Conservation (phyloP, 768 basidiomycete genomes). For the Boletales sp. region DNA sequence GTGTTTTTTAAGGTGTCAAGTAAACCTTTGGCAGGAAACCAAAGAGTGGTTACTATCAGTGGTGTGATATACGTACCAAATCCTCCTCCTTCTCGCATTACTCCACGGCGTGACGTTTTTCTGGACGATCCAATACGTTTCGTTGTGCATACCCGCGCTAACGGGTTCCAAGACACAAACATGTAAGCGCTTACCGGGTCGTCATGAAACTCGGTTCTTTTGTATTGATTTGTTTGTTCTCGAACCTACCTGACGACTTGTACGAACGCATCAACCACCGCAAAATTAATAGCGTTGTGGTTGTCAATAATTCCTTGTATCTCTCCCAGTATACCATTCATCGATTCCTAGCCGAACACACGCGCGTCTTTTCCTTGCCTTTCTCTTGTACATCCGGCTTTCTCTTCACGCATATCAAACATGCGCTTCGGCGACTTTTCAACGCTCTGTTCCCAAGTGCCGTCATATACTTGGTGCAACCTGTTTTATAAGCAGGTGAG, state of each 20-base stretch:
- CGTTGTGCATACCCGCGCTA: background rate
- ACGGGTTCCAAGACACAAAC: background rate
- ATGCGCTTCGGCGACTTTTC: conserved; percentile 76
- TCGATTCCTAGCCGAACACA: conserved; percentile 2
- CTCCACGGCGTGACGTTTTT: too few relatives aligned
- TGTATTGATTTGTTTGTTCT: conserved; percentile 33
- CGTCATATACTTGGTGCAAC: conserved; percentile 91
- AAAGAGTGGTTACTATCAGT: too few relatives aligned
- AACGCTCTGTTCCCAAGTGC: conserved; percentile 61
- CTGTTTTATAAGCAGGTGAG: conserved; percentile 86
- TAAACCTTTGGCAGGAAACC: too few relatives aligned
- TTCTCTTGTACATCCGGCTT: background rate
- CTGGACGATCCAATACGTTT: background rate
- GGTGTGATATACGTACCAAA: too few relatives aligned
- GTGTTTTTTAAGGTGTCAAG: too few relatives aligned
- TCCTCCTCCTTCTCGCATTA: too few relatives aligned
- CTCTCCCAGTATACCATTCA: conserved; percentile 12
- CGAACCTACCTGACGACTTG: conserved; percentile 27
- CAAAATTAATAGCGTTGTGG: conserved; percentile 13
- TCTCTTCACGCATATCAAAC: conserved; percentile 4
- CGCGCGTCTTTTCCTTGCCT: conserved; percentile 1
- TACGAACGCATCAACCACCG: conserved; percentile 13
- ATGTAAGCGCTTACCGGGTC: conserved; percentile 19
- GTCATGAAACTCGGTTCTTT: conserved; percentile 15
- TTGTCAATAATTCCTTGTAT: conserved; percentile 18